Conservation (phyloP, 2,329 filamentous ascomycete species). For the Magnaporthales sp. region DNA sequence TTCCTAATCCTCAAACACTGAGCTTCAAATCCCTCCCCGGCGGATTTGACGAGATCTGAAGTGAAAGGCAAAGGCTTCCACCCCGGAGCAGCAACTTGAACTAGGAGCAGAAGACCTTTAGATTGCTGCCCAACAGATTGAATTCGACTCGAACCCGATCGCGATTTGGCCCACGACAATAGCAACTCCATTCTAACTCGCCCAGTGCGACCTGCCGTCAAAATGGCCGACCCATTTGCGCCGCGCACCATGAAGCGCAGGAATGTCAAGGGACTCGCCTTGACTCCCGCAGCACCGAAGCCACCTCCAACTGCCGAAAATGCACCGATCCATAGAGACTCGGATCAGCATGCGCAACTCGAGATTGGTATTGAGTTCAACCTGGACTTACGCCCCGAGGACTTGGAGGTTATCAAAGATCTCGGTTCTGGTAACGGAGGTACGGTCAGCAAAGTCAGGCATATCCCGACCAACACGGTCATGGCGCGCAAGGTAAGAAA, state of each 20-base stretch:
- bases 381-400: conserved; percentile 82
- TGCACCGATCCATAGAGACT: conserved; percentile 39
- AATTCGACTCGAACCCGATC: background rate
- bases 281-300: conserved; percentile 71
- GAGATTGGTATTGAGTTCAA: conserved; percentile 98
- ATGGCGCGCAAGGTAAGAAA: conserved; percentile 91
- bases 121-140: background rate
- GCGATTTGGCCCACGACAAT: background rate
- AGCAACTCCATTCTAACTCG: background rate
- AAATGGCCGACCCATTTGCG: conserved; percentile 55
- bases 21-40: background rate
- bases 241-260: conserved; percentile 93
- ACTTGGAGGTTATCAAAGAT: conserved; percentile 88
- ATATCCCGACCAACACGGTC: conserved; percentile 86
- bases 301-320: conserved; percentile 62
- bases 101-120: background rate
- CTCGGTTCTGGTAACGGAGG: conserved; percentile 93
- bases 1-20: background rate
- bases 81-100: background rate
- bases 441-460: conserved; percentile 95
- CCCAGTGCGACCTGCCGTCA: background rate
- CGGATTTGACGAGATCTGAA: background rate
- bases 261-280: conserved; percentile 88
- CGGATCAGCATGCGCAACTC: conserved; percentile 56
- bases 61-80: background rate